Conservation (phyloP, 169 alveolate genomes). For the Eimeria maxima region DNA sequence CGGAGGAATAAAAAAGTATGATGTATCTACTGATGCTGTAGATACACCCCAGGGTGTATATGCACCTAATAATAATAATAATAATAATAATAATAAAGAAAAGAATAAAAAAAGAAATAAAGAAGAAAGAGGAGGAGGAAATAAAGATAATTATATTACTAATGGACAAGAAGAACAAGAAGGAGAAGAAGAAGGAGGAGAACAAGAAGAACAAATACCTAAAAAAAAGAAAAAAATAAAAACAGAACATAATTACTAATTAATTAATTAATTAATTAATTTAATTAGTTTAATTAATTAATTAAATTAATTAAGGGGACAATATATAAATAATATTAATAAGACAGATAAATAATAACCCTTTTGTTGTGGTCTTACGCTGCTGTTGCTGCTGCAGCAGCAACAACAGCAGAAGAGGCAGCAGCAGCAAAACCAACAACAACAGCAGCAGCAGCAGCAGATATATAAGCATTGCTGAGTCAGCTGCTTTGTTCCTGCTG, state of each 20-base stretch:
- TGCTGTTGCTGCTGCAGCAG: constrained; percentile 11
- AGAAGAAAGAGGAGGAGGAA: no score
- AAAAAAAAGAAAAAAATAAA: no score
- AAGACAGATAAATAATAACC: not conserved
- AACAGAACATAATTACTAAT: no score
- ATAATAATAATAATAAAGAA: constrained; percentile 20
- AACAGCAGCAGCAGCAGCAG: constrained; percentile 24
- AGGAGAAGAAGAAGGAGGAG: no score
- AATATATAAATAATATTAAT: not conserved
- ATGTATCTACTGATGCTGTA: constrained; percentile 76
- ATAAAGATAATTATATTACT: no score
- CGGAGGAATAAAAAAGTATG: constrained; percentile 52
- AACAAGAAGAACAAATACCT: no score
- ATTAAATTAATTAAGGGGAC: no score
- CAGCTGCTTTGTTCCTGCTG: not conserved
- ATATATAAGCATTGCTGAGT: not conserved
- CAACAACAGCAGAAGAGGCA: not conserved
- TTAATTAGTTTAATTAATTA: no score
- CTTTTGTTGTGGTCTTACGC: not conserved
- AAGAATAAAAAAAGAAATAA: constrained; percentile 9
- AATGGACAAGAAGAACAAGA: no score
- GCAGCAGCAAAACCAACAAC: not conserved
- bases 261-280: no score
- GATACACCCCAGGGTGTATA: not conserved
- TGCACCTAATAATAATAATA: no score